Percentiles rank a stretch among this genome's conserved stretches.
Conservation (phyloP, 805 yeast genomes). For the Candida endomychidarum region DNA sequence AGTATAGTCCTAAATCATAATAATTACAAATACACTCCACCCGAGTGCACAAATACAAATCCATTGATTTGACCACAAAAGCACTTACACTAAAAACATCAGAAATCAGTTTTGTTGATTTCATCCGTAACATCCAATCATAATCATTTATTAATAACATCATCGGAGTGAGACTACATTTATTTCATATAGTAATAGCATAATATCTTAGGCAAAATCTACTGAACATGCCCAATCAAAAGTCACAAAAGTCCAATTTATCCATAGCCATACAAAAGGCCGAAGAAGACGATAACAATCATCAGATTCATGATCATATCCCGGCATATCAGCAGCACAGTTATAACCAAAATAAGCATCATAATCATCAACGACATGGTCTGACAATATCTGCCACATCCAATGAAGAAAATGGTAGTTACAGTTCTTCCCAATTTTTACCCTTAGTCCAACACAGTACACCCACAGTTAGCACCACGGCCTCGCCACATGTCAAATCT, state of each 20-base stretch:
- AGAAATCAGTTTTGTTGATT: too few species aligned
- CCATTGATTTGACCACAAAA: too few species aligned
- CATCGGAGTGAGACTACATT: background rate
- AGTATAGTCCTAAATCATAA: too few species aligned
- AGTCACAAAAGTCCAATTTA: conserved; percentile 33
- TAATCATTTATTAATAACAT: background rate
- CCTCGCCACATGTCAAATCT: conserved; percentile 31
- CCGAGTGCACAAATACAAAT: too few species aligned
- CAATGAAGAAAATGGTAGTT: conserved; percentile 12
- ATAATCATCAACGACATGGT: conserved; percentile 6
- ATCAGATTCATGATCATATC: background rate
- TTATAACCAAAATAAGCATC: background rate
- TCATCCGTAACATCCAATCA: too few species aligned
- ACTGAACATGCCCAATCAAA: conserved; percentile 1
- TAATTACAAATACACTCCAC: too few species aligned
- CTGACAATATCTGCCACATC: conserved; percentile 2
- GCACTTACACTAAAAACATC: too few species aligned
- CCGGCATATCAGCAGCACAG: conserved; percentile 13
- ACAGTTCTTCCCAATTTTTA: conserved; percentile 19
- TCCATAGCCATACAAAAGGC: conserved; percentile 47
- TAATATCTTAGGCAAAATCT: too few species aligned
- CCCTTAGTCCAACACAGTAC: conserved; percentile 27
- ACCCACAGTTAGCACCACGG: conserved; percentile 32
- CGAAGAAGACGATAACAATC: conserved; percentile 23
- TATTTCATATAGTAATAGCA: too few species aligned